These are phyloP conservation scores for Pyrenophora graminea DNA, from an alignment of 2,329 filamentous ascomycete species.

Conservation along the genomic window DNA sequence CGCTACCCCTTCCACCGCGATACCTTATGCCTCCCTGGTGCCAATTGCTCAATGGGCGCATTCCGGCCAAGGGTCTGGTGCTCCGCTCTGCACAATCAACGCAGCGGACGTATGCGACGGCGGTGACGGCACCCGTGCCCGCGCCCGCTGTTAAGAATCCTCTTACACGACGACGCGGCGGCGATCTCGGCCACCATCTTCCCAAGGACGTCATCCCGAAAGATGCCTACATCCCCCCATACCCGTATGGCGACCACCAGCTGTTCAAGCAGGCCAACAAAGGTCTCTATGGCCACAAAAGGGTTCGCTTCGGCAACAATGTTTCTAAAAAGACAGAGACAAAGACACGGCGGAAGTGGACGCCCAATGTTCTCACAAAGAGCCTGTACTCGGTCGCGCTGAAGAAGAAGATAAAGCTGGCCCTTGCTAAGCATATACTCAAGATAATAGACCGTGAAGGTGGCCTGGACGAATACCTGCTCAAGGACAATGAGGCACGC, in stretches of 20 bases:
- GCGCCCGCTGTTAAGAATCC: conserved; percentile 29
- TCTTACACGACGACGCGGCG: conserved; percentile 34
- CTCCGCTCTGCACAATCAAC: conserved; percentile 20
- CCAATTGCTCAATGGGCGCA: conserved; percentile 36
- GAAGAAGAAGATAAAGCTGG: conserved; percentile 65
- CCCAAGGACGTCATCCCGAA: conserved; percentile 41
- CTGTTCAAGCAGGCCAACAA: conserved; percentile 81
- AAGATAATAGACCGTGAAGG: conserved; percentile 77
- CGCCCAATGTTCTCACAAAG: conserved; percentile 72
- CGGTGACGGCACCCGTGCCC: conserved; percentile 10
- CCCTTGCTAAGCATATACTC: conserved; percentile 67
- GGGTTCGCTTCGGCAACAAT: conserved; percentile 79
- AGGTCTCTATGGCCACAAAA: conserved; percentile 71
- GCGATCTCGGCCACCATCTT: conserved; percentile 43
- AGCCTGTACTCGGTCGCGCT: conserved; percentile 68
- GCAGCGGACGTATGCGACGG: conserved; percentile 36
- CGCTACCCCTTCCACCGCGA: conserved; percentile 7
- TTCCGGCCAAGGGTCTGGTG: conserved; percentile 14
- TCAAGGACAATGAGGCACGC: conserved; percentile 76
- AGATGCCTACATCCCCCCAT: conserved; percentile 51
- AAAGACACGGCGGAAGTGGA: conserved; percentile 75
- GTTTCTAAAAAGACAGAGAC: conserved; percentile 69
- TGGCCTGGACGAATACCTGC: conserved; percentile 87
- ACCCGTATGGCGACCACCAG: conserved; percentile 72
- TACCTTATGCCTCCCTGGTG: conserved; percentile 35